Evolutionary conservation across 305 asterid species (phyloP).

Genomic region (Euphrasia arctica): DNA sequence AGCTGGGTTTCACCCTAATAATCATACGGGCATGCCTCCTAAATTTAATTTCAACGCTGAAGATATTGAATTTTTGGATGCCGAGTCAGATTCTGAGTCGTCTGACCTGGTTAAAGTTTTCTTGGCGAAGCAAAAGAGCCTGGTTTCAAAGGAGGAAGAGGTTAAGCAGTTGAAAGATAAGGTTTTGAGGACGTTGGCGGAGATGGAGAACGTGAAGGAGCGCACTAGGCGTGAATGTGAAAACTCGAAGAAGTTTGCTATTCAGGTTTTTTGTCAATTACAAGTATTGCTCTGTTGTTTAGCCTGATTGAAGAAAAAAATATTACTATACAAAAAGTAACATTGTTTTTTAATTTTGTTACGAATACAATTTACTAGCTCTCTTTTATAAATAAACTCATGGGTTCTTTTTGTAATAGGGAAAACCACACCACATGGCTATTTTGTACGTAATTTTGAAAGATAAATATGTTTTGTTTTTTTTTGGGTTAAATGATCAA

Average conservation of each 20-base stretch:
- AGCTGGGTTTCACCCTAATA: constrained; percentile 44
- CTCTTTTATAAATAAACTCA: neutral
- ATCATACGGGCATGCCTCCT: constrained; percentile 20
- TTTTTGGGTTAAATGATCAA: too few relatives aligned
- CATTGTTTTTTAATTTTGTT: neutral
- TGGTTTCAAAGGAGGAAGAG: constrained; percentile 59
- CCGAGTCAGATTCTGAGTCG: constrained; percentile 58
- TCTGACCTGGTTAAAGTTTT: constrained; percentile 72
- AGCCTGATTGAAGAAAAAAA: neutral
- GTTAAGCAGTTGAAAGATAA: constrained; percentile 70
- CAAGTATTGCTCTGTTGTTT: neutral
- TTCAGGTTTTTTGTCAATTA: constrained; percentile 52
- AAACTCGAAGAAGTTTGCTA: constrained; percentile 81
- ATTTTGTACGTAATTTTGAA: neutral
- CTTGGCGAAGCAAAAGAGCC: constrained; percentile 61
- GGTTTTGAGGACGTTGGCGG: constrained; percentile 73
- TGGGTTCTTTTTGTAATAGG: neutral
- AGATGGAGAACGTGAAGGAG: constrained; percentile 84
- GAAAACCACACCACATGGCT: neutral
- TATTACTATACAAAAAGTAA: too few relatives aligned
- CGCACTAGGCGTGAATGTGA: constrained; percentile 89
- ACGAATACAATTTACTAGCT: neutral
- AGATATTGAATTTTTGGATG: constrained; percentile 34
- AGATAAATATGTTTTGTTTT: neutral
- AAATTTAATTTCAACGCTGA: constrained; percentile 38